Evolutionary conservation across 768 basidiomycete species (phyloP).

Genomic region (Pulveroboletus sp.): DNA sequence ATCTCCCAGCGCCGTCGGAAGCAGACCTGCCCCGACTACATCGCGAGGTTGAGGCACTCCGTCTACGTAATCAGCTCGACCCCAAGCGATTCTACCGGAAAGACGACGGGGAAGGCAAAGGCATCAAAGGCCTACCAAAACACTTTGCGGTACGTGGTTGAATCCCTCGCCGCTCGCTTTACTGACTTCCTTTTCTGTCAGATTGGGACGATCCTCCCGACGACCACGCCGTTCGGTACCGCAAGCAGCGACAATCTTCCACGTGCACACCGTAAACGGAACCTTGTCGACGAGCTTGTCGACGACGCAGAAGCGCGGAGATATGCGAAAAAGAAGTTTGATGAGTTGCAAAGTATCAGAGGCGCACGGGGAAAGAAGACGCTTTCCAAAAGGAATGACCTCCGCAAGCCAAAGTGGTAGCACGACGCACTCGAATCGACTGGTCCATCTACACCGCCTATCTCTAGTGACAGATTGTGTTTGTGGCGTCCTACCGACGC

Average conservation of each 20-base stretch:
- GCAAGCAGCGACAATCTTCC: conserved; percentile 70
- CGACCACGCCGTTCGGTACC: conserved; percentile 69
- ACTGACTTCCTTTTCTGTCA: conserved; percentile 28
- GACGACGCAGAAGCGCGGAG: conserved; percentile 83
- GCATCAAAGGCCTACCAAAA: conserved; percentile 81
- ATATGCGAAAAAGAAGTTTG: conserved; percentile 92
- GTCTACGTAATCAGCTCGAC: conserved; percentile 84
- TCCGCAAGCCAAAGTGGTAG: conserved; percentile 71
- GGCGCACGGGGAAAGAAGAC: conserved; percentile 72
- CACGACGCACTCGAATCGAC: conserved; percentile 2
- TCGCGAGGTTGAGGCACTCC: conserved; percentile 85
- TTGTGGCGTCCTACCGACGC: not conserved
- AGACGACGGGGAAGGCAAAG: conserved; percentile 82
- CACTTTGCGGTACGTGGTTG: conserved; percentile 74
- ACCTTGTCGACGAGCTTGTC: conserved; percentile 84
- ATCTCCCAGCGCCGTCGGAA: conserved; percentile 79
- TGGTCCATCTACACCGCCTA: conserved; percentile 8
- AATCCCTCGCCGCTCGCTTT: not conserved
- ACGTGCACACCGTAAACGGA: conserved; percentile 69
- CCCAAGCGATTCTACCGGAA: conserved; percentile 91
- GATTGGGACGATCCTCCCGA: conserved; percentile 78
- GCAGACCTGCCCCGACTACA: conserved; percentile 76
- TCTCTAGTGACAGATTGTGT: not conserved
- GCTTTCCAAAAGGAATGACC: conserved; percentile 58
- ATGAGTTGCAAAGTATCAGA: conserved; percentile 66